phyloP scores from a whole-genome alignment of 2,329 filamentous ascomycete species.

The Lachnellula suecica region DNA sequence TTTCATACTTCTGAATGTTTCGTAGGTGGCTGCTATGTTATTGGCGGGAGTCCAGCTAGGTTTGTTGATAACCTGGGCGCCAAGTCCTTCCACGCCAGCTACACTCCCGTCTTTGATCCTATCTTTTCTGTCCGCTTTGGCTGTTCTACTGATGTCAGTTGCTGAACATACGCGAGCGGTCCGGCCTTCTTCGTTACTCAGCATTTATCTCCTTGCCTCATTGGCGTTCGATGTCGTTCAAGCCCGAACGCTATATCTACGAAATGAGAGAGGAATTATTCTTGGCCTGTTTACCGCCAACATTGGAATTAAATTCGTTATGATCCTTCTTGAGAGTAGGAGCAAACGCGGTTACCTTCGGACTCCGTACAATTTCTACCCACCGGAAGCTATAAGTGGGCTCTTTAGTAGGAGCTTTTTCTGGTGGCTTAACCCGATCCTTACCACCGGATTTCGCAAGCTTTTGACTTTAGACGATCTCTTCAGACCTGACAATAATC shows the following conservation, averaged over 20 bases:
- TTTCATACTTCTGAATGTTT: neutral
- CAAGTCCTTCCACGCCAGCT: constrained; percentile 4
- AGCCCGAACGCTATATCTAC: constrained; percentile 20
- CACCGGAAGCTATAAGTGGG: constrained; percentile 33
- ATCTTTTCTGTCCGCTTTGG: constrained; percentile 10
- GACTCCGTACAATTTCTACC: constrained; percentile 13
- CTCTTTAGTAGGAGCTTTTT: constrained; percentile 36
- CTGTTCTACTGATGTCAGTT: constrained; percentile 10
- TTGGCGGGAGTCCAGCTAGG: constrained; percentile 15
- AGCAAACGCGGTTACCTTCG: constrained; percentile 19
- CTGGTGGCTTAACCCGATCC: constrained; percentile 37
- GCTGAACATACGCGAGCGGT: constrained; percentile 16
- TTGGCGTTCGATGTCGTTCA: constrained; percentile 18
- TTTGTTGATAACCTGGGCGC: constrained; percentile 15
- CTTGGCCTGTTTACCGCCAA: constrained; percentile 15
- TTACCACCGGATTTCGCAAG: constrained; percentile 31
- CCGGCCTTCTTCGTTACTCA: constrained; percentile 15
- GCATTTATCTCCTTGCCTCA: constrained; percentile 15
- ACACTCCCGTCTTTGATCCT: constrained; percentile 25
- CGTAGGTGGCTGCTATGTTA: constrained; percentile 2
- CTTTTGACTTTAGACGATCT: constrained; percentile 34
- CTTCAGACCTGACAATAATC: constrained; percentile 14
- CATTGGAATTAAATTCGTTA: constrained; percentile 18
- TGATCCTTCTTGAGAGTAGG: constrained; percentile 23
- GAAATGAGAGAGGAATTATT: constrained; percentile 23